A percentile compares a stretch with the other conserved stretches of the same genome.
Evolutionary conservation across 139 green algal species (phyloP).

Genomic region (Dunaliella primolecta): DNA sequence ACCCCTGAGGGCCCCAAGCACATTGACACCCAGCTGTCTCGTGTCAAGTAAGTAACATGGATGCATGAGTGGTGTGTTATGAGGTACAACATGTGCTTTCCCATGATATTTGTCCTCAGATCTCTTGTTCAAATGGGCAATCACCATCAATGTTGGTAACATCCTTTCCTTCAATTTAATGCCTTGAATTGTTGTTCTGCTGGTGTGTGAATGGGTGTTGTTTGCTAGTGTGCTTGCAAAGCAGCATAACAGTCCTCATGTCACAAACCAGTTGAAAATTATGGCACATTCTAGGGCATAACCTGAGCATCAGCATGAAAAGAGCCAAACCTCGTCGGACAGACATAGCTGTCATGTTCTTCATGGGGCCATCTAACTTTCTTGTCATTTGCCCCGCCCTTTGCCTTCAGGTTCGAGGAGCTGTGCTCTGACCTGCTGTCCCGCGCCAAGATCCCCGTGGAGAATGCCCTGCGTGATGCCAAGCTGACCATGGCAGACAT

Average conservation of each 20-base stretch:
- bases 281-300: no score
- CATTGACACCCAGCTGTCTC: slow-evolving; percentile 86
- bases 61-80: neutral
- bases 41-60: slow-evolving; percentile 21
- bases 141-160: neutral
- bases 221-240: no score
- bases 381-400: no score
- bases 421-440: slow-evolving; percentile 93
- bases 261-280: no score
- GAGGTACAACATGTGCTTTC: neutral
- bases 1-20: slow-evolving; percentile 98
- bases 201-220: no score
- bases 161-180: no score
- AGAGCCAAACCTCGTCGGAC: no score
- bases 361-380: no score
- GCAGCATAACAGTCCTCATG: no score
- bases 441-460: slow-evolving; percentile 81
- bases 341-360: no score
- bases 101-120: neutral
- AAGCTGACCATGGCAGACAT: slow-evolving; percentile 88
- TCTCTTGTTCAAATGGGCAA: neutral
- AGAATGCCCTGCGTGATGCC: slow-evolving; percentile 91
- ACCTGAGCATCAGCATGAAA: no score
- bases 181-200: no score
- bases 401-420: slow-evolving; percentile 97